Base-by-base conservation (phyloP, 345 rosid species). In the Gossypium ekmanianum region DNA sequence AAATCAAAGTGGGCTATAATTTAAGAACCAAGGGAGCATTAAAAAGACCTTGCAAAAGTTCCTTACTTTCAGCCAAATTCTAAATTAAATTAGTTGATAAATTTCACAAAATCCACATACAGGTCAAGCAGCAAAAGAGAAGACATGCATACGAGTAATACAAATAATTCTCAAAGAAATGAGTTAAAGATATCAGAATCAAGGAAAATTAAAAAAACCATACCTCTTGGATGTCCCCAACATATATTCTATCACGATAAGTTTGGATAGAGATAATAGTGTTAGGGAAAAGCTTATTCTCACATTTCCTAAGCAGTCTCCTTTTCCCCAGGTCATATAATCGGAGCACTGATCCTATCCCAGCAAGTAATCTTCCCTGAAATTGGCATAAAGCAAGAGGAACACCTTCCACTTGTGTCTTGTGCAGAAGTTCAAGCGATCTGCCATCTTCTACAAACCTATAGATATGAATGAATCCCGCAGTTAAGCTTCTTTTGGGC, bases 151-250 rank as follows among this genome's bases (percentile, higher is more conserved):
- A 17, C 3, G 41, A 1, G 39, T 10, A 57, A 22, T 0, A 58
- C 1, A 45, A 16, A 59, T 4, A 5, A 44, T 7, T 47, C 55
- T 63, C 13, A 18, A 39, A 39, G 12, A 63, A 61, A 74, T 2
- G 61, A 26, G 16, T 9, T 41, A 4, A 22, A 20, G 55, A 10
- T 54, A 22, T 3, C 34, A 52, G 16, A 64, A 39, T 20, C 22
- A 22, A 43, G 27, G 67, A 65, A 54, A 64, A 17, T 54, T 61
- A 61, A 56, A 65, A 22, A 41, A 56, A 26, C 17, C 89, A 74
- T 68, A 91, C 99, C 97, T 95, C 99, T 79, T 95, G 98, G 58
- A 93, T 93, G 83, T 95, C 98, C 20, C 99, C 97, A 7, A 89
- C 94, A 62, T 94, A 94, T 76, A 93, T 95, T 58, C 99, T 88